Conservation (phyloP, 176 grass and related monocot species). For the Oryza meyeriana region DNA sequence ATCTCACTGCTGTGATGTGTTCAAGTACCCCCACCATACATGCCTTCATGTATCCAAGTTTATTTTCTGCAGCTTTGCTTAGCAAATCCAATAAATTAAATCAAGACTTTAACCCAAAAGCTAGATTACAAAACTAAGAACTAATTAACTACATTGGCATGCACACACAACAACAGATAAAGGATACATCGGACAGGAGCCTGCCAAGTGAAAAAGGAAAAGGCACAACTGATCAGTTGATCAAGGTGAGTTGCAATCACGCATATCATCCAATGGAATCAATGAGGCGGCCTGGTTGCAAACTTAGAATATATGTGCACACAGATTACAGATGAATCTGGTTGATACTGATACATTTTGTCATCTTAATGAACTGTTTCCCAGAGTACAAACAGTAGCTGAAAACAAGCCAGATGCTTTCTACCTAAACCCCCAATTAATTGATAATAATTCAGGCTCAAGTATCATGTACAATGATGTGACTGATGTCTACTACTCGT, state of each 20-base stretch:
- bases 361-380: constrained; percentile 18
- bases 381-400: constrained; percentile 18
- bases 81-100: constrained; percentile 2
- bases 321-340: constrained; percentile 1
- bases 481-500: neutral
- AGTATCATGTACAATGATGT: neutral
- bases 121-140: constrained; percentile 2
- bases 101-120: constrained; percentile 25
- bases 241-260: neutral
- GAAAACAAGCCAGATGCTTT: constrained; percentile 16
- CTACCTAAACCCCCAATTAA: neutral
- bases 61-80: constrained; percentile 16
- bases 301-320: neutral
- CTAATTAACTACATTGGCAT: neutral
- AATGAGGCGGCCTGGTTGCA: neutral
- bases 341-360: neutral
- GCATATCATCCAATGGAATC: constrained; percentile 6
- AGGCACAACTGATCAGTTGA: neutral
- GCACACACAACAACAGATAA: neutral
- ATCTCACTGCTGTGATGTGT: constrained; percentile 17
- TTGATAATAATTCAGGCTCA: neutral
- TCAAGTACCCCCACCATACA: neutral
- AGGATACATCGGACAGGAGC: neutral
- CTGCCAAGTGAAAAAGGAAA: neutral
- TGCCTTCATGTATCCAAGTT: neutral